Evolutionary conservation across 2,329 filamentous ascomycete species (phyloP), one percentile per base, ranked within the genome.

Genomic region (Venturia nashicola): DNA sequence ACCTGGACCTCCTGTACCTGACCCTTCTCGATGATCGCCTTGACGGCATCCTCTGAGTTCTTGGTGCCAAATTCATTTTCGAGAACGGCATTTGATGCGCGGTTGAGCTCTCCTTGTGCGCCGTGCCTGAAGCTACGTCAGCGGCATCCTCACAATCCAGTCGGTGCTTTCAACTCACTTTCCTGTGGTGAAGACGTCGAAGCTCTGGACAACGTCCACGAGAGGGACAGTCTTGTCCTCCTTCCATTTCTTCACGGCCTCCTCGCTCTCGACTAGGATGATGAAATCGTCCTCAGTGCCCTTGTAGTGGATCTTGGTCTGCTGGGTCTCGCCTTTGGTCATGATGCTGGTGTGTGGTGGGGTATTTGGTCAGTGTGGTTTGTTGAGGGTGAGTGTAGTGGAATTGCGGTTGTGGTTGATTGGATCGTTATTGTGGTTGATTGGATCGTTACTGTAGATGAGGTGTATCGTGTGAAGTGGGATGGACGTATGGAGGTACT

Each of bases 161-260:
- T 6, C 14, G 4, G 27, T 57, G 61, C 57, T 57, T 65, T 27
- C 32, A 39, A 80, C 89, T 79, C 82, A 97, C 92, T 87, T 89
- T 80, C 95, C 89, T 43, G 91, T 96, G 54, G 88, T 80, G 72
- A 96, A 96, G 72, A 99, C 82, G 82, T 96, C 90, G 82, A 90
- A 97, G 8, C 88, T 83, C 65, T 87, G 90, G 64, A 97, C 83
- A 64, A 99, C 92, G 71, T 97, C 86, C 1, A 89, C 83, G 59
- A 97, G 79, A 44, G 94, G 89, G 39, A 94, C 79, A 39, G 83
- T 86, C 73, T 84, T 86, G 80, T 97, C 93, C 5, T 74, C 79
- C 80, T 86, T 85, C 93, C 93, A 97, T 76, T 93, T 86, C 76
- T 89, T 80, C 71, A 90, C 86, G 60, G 82, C 80, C 66, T 89